Conservation (phyloP, 192 early-diverging fungal species). For the Funneliformis mosseae region DNA sequence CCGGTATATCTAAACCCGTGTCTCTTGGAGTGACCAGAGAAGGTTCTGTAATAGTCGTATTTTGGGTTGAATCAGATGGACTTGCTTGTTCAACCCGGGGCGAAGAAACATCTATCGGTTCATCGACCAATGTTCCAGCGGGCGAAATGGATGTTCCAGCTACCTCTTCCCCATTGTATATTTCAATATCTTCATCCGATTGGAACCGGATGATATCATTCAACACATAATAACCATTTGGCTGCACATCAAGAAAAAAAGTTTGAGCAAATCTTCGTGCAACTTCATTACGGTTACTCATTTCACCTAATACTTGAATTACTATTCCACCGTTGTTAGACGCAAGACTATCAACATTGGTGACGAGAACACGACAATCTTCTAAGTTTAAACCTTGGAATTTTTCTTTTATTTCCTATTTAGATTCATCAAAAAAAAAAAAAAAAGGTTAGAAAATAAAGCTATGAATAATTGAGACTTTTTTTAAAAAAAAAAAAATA, state of each 20-base stretch:
- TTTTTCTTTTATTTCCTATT: conserved; percentile 76
- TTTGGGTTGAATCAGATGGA: not conserved
- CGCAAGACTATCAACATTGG: conserved; percentile 81
- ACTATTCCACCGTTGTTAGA: conserved; percentile 79
- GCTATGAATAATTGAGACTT: not conserved
- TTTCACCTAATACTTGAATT: conserved; percentile 90
- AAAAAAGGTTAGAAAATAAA: not conserved
- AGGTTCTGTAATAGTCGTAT: not conserved
- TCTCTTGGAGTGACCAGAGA: not conserved
- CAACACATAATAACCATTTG: conserved; percentile 87
- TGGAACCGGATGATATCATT: conserved; percentile 95
- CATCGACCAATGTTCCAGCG: conserved; percentile 27
- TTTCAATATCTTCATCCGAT: conserved; percentile 75
- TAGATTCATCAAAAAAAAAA: not conserved
- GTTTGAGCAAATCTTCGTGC: conserved; percentile 91
- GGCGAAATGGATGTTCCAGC: not conserved
- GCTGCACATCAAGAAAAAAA: conserved; percentile 83
- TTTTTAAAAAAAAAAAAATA: not conserved
- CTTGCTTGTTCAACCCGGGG: not conserved
- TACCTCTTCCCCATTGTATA: conserved; percentile 45
- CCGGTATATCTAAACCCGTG: not conserved
- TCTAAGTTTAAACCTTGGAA: conserved; percentile 77
- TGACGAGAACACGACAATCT: conserved; percentile 86
- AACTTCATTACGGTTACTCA: conserved; percentile 77
- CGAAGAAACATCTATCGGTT: conserved; percentile 13